These are phyloP conservation scores for Rehmannia glutinosa DNA, from an alignment of 257 asterid species.

Conservation along the genomic window DNA sequence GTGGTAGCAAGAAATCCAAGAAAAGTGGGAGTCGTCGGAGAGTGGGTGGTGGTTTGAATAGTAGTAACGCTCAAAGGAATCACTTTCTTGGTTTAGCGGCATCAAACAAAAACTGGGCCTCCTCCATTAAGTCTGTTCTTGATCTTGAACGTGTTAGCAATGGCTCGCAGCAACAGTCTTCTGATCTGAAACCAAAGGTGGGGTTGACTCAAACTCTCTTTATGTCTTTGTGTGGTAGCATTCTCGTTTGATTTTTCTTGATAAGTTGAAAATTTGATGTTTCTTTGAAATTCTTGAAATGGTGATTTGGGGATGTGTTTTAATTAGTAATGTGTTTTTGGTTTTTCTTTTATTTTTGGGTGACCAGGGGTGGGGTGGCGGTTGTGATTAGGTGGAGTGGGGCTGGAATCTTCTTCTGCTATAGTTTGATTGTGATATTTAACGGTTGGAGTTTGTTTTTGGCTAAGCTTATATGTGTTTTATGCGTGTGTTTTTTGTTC, in stretches of 20 bases:
- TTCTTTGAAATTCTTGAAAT: constrained; percentile 3
- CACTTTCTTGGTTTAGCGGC: constrained; percentile 25
- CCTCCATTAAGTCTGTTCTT: constrained; percentile 49
- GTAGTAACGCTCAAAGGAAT: constrained; percentile 23
- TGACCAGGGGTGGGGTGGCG: neutral
- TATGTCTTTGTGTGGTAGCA: neutral
- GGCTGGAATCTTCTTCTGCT: neutral
- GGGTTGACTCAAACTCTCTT: neutral
- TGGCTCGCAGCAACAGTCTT: constrained; percentile 18
- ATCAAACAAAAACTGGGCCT: constrained; percentile 28
- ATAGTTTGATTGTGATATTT: neutral
- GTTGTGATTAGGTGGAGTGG: neutral
- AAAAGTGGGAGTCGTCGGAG: constrained; percentile 33
- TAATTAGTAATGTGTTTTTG: neutral
- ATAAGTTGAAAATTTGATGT: neutral
- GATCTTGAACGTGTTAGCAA: constrained; percentile 37
- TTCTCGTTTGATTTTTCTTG: constrained; percentile 16
- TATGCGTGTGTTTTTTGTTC: neutral
- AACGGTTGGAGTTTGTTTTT: neutral
- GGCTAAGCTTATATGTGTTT: neutral
- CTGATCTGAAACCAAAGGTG: constrained; percentile 50
- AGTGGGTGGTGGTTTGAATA: constrained; percentile 22
- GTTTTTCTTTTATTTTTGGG: neutral
- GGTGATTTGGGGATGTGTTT: constrained; percentile 6
- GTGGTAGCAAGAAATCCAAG: constrained; percentile 33